Base-by-base conservation (phyloP, 108 stramenopile species). In the Pseudonitzschia multistriata region DNA sequence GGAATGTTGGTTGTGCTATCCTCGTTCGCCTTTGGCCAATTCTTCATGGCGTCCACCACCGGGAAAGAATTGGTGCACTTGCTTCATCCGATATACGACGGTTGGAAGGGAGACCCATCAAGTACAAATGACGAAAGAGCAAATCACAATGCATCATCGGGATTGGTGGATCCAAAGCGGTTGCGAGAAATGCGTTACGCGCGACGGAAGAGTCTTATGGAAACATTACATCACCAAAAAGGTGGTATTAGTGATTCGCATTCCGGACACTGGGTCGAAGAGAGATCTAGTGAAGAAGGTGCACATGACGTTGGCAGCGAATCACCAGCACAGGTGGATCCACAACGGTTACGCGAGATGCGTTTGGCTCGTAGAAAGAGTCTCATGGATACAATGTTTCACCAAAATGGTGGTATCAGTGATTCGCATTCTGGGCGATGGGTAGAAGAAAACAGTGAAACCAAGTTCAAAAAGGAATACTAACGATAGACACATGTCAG, bases 391-490 rank as follows among this genome's bases (percentile, higher is more conserved):
- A 59, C 66, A 19, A 63, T 75, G 30, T 70, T 77, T 49, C 49
- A 77, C 63, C 50, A 59, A 25, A 78, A 79, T 13, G 73, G 74
- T 54, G 86, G 87, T 5, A 66, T 92, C 29, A 84, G 74, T 62
- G 83, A 87, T 77, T 72, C 83, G 40, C 88, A 88, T 71, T 86
- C 87, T 13, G 92, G 92, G 35, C 77, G 83, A 53, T 92, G 90
- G 90, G 64, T 77, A 52, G 21, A 67, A 36, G 52, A 67, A 40
- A 67, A 53, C 45, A 47, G 42, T 45, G 42, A 40, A 45, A 64
- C 63, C 37, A 64, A 64, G 25, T 64, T 64, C 22, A 42, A 64
- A 22, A 52, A 52, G 24, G 50, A 52, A 52, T 52, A 52, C 25
- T 52, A 52, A 25, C 21, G 25, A 25, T 52, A 19, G 8, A 52